Percentiles rank a stretch among this genome's conserved stretches.
Conservation (phyloP, 306 rosid species). For the Rosa chinensis region DNA sequence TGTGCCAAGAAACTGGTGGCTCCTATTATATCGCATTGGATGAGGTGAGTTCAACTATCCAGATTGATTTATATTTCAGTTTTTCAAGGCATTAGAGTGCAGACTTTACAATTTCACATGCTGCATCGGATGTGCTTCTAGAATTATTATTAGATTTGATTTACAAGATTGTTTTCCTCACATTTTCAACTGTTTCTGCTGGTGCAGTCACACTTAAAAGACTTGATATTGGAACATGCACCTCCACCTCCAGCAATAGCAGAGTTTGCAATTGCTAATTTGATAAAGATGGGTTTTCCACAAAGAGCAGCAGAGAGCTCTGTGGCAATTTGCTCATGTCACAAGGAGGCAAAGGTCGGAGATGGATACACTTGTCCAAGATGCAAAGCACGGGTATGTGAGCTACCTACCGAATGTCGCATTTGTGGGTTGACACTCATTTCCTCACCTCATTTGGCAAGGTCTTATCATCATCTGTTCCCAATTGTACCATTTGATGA, state of each 20-base stretch:
- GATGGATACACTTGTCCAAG: constrained; percentile 94
- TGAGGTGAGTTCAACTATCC: constrained; percentile 61
- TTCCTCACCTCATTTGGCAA: constrained; percentile 95
- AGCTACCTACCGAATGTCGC: constrained; percentile 91
- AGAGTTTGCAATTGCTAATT: constrained; percentile 82
- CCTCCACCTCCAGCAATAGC: constrained; percentile 99
- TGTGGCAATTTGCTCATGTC: constrained; percentile 87
- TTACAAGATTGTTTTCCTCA: background rate
- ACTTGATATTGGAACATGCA: constrained; percentile 87
- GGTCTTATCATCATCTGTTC: constrained; percentile 97
- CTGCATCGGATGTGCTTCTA: background rate
- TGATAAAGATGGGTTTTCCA: constrained; percentile 98
- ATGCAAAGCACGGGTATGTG: constrained; percentile 97
- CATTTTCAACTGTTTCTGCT: constrained; percentile 23
- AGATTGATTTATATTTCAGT: constrained; percentile 6
- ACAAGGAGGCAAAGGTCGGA: constrained; percentile 84
- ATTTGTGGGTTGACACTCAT: constrained; percentile 94
- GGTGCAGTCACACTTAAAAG: constrained; percentile 75
- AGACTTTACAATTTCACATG: background rate
- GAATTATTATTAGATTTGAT: background rate
- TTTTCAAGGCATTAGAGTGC: background rate
- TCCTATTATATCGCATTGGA: constrained; percentile 75
- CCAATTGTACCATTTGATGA: constrained; percentile 91
- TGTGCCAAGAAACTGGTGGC: constrained; percentile 95
- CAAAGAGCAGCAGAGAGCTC: constrained; percentile 96